A percentile compares a stretch with the other conserved stretches of the same genome.
Evolutionary conservation across 2,329 filamentous ascomycete genomes (phyloP).

Genomic region (Rutstroemia sydowiana): DNA sequence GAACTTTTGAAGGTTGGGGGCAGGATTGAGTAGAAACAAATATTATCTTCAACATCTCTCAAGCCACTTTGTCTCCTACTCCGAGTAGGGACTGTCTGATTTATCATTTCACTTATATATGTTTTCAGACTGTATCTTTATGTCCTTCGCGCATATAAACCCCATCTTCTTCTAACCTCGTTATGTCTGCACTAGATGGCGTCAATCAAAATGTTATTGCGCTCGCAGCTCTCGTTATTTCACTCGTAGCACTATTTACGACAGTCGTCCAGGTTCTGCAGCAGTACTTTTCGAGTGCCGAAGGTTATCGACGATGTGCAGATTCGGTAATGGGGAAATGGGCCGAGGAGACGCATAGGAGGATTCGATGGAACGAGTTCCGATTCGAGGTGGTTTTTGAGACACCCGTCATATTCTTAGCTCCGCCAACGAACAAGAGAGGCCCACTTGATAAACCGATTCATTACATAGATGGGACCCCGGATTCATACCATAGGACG

Average conservation of each 20-base stretch:
- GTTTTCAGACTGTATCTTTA: background rate
- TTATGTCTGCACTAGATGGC: conserved; percentile 15
- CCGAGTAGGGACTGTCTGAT: background rate
- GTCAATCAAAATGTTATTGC: conserved; percentile 27
- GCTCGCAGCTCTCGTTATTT: conserved; percentile 30
- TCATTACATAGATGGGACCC: conserved; percentile 23
- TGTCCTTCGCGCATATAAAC: background rate
- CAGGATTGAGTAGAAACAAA: background rate
- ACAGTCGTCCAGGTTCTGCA: conserved; percentile 30
- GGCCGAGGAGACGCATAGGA: conserved; percentile 27
- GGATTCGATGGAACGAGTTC: conserved; percentile 29
- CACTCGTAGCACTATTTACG: conserved; percentile 30
- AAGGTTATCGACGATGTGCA: conserved; percentile 27
- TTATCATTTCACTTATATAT: background rate
- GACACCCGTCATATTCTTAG: conserved; percentile 30
- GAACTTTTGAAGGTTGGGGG: background rate
- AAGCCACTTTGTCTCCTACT: background rate
- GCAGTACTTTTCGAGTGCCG: conserved; percentile 34
- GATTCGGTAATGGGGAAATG: conserved; percentile 29
- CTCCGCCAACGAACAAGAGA: conserved; percentile 21
- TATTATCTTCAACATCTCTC: background rate
- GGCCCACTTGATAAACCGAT: conserved; percentile 21
- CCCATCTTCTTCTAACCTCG: background rate
- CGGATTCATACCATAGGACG: conserved; percentile 21
- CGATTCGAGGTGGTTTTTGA: conserved; percentile 33